These are phyloP conservation scores for Trypanosoma caninum DNA, from an alignment of 208 protist species.

Conservation along the genomic window DNA sequence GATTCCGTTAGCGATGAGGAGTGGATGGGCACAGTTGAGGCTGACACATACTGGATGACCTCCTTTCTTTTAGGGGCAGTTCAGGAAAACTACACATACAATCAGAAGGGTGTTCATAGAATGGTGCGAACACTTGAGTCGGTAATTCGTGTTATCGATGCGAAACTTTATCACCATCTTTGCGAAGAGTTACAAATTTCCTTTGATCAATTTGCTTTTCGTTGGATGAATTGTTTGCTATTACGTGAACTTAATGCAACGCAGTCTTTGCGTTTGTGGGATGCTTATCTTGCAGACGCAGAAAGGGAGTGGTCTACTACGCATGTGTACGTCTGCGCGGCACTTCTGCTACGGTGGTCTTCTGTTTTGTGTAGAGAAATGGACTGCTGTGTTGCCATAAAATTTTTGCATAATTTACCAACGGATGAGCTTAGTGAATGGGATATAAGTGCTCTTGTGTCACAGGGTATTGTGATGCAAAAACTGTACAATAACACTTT, in stretches of 20 bases:
- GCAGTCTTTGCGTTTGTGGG: constrained; percentile 80
- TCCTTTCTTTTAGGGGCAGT: constrained; percentile 78
- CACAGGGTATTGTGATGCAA: constrained; percentile 61
- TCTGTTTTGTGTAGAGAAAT: constrained; percentile 39
- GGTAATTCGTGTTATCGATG: constrained; percentile 63
- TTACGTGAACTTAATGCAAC: constrained; percentile 81
- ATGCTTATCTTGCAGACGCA: constrained; percentile 88
- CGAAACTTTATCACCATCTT: constrained; percentile 52
- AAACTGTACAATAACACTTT: constrained; percentile 58
- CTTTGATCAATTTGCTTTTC: constrained; percentile 86
- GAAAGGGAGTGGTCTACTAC: constrained; percentile 53
- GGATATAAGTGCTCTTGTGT: constrained; percentile 62
- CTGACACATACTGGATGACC: constrained; percentile 90
- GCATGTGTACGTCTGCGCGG: constrained; percentile 89
- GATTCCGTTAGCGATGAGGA: constrained; percentile 37
- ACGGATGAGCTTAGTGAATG: constrained; percentile 41
- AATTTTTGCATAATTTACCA: constrained; percentile 72
- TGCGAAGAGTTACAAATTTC: constrained; percentile 43
- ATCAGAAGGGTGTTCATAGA: constrained; percentile 82
- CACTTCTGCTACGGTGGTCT: constrained; percentile 74
- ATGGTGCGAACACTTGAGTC: constrained; percentile 85
- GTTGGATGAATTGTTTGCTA: constrained; percentile 93
- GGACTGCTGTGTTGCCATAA: constrained; percentile 60
- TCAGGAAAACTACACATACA: constrained; percentile 91
- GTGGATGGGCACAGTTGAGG: constrained; percentile 78